phyloP scores from a whole-genome alignment of 495 filamentous ascomycete species.

The Aspergillus nidulans region DNA sequence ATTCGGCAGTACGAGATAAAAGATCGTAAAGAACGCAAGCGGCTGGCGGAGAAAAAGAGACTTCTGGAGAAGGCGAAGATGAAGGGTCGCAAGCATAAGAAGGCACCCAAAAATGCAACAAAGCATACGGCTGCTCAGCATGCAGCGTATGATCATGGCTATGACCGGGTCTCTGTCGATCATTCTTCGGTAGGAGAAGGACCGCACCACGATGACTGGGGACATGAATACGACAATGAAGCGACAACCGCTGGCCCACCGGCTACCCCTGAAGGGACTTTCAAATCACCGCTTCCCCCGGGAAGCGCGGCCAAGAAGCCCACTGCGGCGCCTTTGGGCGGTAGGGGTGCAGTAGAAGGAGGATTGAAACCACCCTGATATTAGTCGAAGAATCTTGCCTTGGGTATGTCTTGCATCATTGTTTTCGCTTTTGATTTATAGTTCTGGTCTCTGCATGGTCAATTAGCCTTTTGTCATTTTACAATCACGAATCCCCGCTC shows the following conservation, averaged over 20 bases:
- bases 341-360: conserved; percentile 25
- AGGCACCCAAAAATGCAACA: conserved; percentile 60
- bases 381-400: neutral
- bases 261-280: conserved; percentile 29
- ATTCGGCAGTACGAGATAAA: conserved; percentile 93
- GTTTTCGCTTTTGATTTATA: conserved; percentile 7
- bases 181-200: conserved; percentile 36
- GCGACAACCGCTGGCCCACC: conserved; percentile 30
- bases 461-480: conserved; percentile 13
- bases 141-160: conserved; percentile 39
- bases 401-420: conserved; percentile 11
- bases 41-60: conserved; percentile 74
- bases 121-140: conserved; percentile 47
- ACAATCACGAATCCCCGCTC: conserved; percentile 15
- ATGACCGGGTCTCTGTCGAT: conserved; percentile 44
- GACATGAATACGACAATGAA: conserved; percentile 55
- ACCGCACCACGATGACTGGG: conserved; percentile 51
- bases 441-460: conserved; percentile 16
- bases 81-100: conserved; percentile 81
- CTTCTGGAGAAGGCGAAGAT: conserved; percentile 93
- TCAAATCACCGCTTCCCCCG: conserved; percentile 33
- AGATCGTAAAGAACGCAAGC: conserved; percentile 77
- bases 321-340: conserved; percentile 13
- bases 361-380: conserved; percentile 37
- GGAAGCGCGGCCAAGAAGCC: conserved; percentile 25